phyloP scores from a whole-genome alignment of 2,329 filamentous ascomycete genomes.

The Tothia fuscella region DNA sequence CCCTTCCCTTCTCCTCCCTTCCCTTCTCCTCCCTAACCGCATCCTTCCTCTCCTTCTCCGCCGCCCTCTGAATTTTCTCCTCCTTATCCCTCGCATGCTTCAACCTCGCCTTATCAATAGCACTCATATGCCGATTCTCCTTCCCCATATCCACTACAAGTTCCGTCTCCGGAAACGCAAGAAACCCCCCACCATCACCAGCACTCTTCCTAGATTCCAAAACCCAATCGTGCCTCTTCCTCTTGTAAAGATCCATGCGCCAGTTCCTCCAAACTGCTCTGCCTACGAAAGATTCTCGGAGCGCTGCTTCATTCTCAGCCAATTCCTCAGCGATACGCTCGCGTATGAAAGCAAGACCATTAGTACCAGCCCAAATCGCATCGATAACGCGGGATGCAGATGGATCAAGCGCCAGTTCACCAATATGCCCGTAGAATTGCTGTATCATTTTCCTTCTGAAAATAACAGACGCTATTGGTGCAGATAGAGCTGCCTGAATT shows the following conservation, averaged over 20 bases:
- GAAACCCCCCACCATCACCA: constrained; percentile 36
- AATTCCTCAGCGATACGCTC: constrained; percentile 56
- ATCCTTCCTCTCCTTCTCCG: constrained; percentile 3
- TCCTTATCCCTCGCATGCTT: constrained; percentile 33
- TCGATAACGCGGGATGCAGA: constrained; percentile 58
- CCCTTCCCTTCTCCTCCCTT: too few species aligned
- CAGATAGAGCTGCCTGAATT: constrained; percentile 50
- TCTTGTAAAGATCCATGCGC: constrained; percentile 60
- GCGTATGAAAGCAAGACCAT: constrained; percentile 53
- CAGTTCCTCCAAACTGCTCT: constrained; percentile 63
- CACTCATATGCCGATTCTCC: constrained; percentile 21
- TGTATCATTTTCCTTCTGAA: constrained; percentile 52
- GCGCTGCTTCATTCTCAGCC: constrained; percentile 41
- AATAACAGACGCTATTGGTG: constrained; percentile 41
- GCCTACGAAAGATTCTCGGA: constrained; percentile 54
- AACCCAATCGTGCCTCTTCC: constrained; percentile 51
- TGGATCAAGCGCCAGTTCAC: constrained; percentile 47
- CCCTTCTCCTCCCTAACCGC: too few species aligned
- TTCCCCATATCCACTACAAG: constrained; percentile 15
- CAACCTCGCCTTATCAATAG: constrained; percentile 46
- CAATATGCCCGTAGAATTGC: constrained; percentile 49
- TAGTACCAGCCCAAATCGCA: constrained; percentile 51
- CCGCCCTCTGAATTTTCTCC: constrained; percentile 6
- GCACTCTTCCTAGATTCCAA: constrained; percentile 42
- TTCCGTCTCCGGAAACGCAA: constrained; percentile 36